A percentile compares a stretch with the other conserved stretches of the same genome.
Evolutionary conservation across 179 eudicot genomes (phyloP).

Genomic region (Spergularia azorica): DNA sequence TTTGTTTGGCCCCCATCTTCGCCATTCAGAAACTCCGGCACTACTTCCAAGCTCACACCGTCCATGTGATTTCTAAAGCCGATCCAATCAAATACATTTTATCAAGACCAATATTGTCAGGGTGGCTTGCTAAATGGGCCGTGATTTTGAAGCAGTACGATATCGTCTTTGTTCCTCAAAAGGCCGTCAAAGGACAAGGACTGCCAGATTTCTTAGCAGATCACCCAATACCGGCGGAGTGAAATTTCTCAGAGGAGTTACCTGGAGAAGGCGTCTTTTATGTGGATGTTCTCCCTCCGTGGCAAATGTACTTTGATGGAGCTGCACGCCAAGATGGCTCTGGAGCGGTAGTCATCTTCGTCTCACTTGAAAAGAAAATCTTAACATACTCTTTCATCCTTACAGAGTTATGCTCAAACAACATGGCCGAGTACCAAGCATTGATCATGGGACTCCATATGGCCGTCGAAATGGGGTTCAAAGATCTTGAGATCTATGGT

Average conservation of each 20-base stretch:
- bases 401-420: not conserved
- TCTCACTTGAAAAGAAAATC: not conserved
- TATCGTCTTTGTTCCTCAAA: constrained; percentile 8
- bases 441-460: constrained; percentile 2
- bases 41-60: constrained; percentile 12
- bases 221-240: constrained; percentile 14
- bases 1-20: constrained; percentile 17
- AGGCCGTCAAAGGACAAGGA: constrained; percentile 9
- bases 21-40: constrained; percentile 18
- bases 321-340: not conserved
- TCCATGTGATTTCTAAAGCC: constrained; percentile 6
- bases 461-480: not conserved
- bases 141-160: not conserved
- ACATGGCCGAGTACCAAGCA: constrained; percentile 18
- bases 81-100: constrained; percentile 1
- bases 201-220: constrained; percentile 20
- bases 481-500: not conserved
- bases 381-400: not conserved
- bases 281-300: not conserved
- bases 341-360: not conserved
- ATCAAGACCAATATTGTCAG: constrained; percentile 13
- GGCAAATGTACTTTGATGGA: constrained; percentile 19
- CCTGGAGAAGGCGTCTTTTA: not conserved
- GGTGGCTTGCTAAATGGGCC: constrained; percentile 2
- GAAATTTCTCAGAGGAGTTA: not conserved